Base-by-base conservation (phyloP, 1,284 basidiomycete genomes). In the Mycena sp. region DNA sequence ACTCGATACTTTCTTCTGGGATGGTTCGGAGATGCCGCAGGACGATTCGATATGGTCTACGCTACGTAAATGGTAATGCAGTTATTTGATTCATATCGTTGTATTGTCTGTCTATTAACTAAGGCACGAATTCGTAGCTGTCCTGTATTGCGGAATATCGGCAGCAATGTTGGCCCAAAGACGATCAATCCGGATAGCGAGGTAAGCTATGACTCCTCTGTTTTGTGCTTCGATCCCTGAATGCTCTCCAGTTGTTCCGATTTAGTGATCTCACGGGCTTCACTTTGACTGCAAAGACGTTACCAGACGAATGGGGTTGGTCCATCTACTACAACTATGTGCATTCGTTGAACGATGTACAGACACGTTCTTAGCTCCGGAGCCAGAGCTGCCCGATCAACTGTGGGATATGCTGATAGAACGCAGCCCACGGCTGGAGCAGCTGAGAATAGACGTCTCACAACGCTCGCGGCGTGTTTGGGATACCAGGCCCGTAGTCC, bases 311-410 rank as follows among this genome's bases (percentile, higher is more conserved):
- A 57, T 66, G 64, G 64, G 64, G 64, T 48, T 38, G 37, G 53
- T 49, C 11, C 21, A 6, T 37, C 40, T n/a, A 12, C 23, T n/a
- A 29, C 17, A 29, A 28, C 26, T 19, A 6, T 35, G n/a, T n/a
- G n/a, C n/a, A n/a, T n/a, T n/a, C n/a, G n/a, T n/a, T n/a, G n/a
- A n/a, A n/a, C n/a, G 16, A 44, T 52, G 19, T 32, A 29, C 44
- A 67, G 62, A 62, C 59, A 64, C 63, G 4, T 62, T 61, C 26
- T 21, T 64, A 6, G 58, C 62, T 7, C 63, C 63, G 5, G 55
- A 67, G 43, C 65, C 65, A 5, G 65, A 61, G n/a, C 48, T 67
- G 19, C 65, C 65, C 44, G 59, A 67, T 60, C 62, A 64, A 30
- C 56, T 64, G 12, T 67, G 65, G 62, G 59, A 67, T 38, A 67